A percentile compares a stretch with the other conserved stretches of the same genome.
phyloP scores from a whole-genome alignment of 2,329 filamentous ascomycete species.

The Daldinia sp. region DNA sequence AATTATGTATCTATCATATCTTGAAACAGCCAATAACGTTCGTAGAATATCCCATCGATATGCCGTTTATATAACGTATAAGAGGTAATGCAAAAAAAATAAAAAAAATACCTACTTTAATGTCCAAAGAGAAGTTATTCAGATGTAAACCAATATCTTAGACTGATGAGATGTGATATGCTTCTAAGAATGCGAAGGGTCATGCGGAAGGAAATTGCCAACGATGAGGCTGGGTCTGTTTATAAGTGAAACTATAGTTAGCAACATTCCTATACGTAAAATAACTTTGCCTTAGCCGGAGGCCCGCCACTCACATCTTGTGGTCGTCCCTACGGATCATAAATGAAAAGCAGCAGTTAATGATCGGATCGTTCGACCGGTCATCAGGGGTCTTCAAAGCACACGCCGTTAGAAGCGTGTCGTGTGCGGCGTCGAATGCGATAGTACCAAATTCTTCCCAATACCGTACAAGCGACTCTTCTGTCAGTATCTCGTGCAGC shows the following conservation, averaged over 20 bases:
- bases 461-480: slow-evolving; percentile 94
- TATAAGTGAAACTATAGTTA: slow-evolving; percentile 35
- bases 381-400: slow-evolving; percentile 83
- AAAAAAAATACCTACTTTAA: slow-evolving; percentile 10
- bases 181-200: slow-evolving; percentile 59
- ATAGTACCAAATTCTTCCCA: slow-evolving; percentile 99
- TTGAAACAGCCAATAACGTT: background rate
- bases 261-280: background rate
- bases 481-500: slow-evolving; percentile 93
- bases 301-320: slow-evolving; percentile 80
- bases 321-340: slow-evolving; percentile 94
- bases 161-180: slow-evolving; percentile 23
- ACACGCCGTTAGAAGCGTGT: slow-evolving; percentile 94
- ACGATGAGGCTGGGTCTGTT: slow-evolving; percentile 93
- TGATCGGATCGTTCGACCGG: slow-evolving; percentile 72
- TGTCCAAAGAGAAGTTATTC: slow-evolving; percentile 12
- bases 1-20: slow-evolving; percentile 25
- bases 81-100: slow-evolving; percentile 10
- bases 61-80: slow-evolving; percentile 26
- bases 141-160: slow-evolving; percentile 17
- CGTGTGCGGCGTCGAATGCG: slow-evolving; percentile 92
- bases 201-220: slow-evolving; percentile 93
- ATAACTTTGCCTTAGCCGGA: background rate
- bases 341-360: slow-evolving; percentile 97
- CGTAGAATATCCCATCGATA: slow-evolving; percentile 5